Base-by-base conservation (phyloP, 495 filamentous ascomycete genomes). In the Geoglossum glabrum region DNA sequence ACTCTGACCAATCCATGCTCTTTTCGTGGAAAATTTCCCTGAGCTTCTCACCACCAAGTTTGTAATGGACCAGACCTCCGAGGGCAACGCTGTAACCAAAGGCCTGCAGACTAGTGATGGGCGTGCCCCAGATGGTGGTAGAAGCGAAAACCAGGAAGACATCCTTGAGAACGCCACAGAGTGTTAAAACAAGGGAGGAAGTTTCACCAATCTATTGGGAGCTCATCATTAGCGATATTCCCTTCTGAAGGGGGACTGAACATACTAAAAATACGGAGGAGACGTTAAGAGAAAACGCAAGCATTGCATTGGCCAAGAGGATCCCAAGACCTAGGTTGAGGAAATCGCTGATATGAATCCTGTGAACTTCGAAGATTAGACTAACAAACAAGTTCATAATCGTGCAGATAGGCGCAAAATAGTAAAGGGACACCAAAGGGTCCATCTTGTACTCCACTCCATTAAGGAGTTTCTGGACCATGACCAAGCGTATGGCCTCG, bases 91-190 rank as follows among this genome's bases (percentile, higher is more conserved):
- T 80, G 79, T 98, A 98, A 63, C 92, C 92, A 73, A 97, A 94
- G 72, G 86, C 83, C 73, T 98, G 92, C 49, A 93, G 80, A 49
- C 68, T 69, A 23, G 86, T 79, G 64, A 98, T 83, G 25, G 82
- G 80, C 60, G 87, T 92, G 58, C 82, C 74, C 84, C 87, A 95
- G 69, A 98, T 83, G 60, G 86, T 65, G 78, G 96, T 92, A 57
- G 87, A 95, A 55, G 86, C 86, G 56, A 75, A 72, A 52, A 98
- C 90, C 30, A 98, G 84, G 60, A 98, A 80, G 63, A 98, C 90
- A 75, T 98, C 92, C 78, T 98, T 98, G 66, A 97, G 81, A 59
- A 98, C 90, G 74, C 92, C 92, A 71, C 87, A 97, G 54, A 98
- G 85, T 40, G 92, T 97, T 69, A 96, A 86, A 66, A 96, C 88